These are phyloP conservation scores for Elsinoe batatas DNA, from an alignment of 2,329 filamentous ascomycete species.

Conservation along the genomic window DNA sequence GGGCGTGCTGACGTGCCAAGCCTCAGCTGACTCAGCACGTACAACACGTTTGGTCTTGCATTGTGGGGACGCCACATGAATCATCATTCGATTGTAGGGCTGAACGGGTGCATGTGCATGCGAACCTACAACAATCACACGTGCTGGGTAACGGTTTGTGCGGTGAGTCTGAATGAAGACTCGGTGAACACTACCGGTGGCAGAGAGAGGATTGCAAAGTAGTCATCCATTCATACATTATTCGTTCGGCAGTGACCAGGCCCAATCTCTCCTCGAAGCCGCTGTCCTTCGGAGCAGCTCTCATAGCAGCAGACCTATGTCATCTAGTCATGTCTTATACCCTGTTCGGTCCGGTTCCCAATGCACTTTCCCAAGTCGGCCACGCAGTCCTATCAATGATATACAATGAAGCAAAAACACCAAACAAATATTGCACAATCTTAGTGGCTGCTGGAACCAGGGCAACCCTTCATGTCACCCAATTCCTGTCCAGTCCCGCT, in stretches of 20 bases:
- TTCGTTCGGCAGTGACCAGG: neutral
- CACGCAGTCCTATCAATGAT: slow-evolving; percentile 5
- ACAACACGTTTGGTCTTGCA: too few species aligned
- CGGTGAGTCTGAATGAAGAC: too few species aligned
- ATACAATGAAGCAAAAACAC: neutral
- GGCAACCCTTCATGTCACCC: slow-evolving; percentile 42
- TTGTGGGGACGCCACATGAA: neutral
- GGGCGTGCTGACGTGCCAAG: too few species aligned
- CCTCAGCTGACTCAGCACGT: too few species aligned
- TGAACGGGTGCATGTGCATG: slow-evolving; percentile 1
- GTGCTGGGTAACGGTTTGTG: too few species aligned
- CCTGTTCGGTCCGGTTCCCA: neutral
- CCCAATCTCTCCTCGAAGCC: neutral
- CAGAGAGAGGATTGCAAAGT: neutral
- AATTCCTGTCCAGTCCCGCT: slow-evolving; percentile 64
- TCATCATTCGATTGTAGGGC: neutral
- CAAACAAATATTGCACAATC: neutral
- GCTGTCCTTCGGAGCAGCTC: neutral
- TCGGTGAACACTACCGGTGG: neutral
- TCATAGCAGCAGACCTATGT: neutral
- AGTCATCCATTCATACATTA: slow-evolving; percentile 11
- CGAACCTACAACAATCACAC: too few species aligned
- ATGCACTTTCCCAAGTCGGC: neutral
- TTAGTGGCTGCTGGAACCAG: neutral
- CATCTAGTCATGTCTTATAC: neutral